Evolutionary conservation across 495 filamentous ascomycete genomes (phyloP), one percentile per base, ranked within the genome.

Genomic region (Hyaloscypha bicolor): DNA sequence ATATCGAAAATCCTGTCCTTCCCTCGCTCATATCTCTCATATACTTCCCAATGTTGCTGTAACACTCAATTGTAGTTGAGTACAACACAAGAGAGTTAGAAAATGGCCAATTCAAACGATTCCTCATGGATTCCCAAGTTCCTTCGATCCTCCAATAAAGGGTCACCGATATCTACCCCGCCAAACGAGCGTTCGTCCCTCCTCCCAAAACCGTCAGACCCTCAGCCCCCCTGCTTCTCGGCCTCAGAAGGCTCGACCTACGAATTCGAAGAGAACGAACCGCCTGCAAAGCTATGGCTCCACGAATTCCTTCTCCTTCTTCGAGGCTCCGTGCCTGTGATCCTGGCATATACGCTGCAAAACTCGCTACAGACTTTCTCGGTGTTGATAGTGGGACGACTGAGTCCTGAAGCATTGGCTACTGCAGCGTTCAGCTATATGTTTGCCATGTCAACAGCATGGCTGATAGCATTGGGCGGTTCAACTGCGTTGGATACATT

Each of bases 361-460:
- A 97, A 93, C 76, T 93, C 90, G 19, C 81, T 97, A 0, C 93
- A 97, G 76, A 96, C 93, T 0, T 75, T 91, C 22, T 95, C 93
- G 0, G 91, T 97, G 6, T 77, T 97, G 35, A 89, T 97, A 19
- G 92, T 93, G 22, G 94, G 94, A 25, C 87, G 92, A 11, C 80
- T 92, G 9, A 93, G 90, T 2, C 91, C 94, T 0, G 88, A 94
- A 75, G 87, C 92, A 22, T 80, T 97, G 9, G 90, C 93, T 2
- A 91, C 91, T 0, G 90, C 91, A 6, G 93, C 94, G 9, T 97
- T 97, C 77, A 90, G 90, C 0, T 92, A 94, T 78, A 94, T 97
- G 94, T 97, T 97, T 69, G 94, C 94, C 51, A 91, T 93, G 89
- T 87, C 91, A 12, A 94, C 92, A 1, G 94, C 85, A 1, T 97